phyloP scores from a whole-genome alignment of 345 rosid genomes.

The Turritis glabra region DNA sequence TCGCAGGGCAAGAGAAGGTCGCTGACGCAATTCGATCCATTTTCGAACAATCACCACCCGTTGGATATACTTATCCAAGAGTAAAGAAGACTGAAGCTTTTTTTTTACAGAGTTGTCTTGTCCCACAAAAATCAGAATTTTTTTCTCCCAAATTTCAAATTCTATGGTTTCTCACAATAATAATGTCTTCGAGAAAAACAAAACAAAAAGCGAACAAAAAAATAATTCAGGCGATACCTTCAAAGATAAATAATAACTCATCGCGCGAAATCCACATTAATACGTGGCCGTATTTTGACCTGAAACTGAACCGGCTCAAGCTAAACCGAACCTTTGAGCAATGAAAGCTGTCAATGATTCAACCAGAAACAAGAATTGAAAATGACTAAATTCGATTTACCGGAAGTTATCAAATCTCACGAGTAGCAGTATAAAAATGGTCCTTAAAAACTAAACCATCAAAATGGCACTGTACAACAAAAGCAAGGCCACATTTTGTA shows the following conservation, averaged over 20 bases:
- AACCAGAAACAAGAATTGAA: neutral
- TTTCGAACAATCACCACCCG: slow-evolving; percentile 3
- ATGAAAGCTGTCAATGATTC: slow-evolving; percentile 1
- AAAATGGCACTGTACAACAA: slow-evolving; percentile 28
- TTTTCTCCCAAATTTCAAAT: neutral
- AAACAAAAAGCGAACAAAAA: no score
- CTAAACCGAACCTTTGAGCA: neutral
- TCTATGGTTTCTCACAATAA: neutral
- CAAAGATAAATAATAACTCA: neutral
- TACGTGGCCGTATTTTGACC: slow-evolving; percentile 26
- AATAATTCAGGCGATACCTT: slow-evolving; percentile 6
- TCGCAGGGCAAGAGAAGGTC: slow-evolving; percentile 40
- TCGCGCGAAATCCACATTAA: neutral
- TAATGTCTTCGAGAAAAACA: no score
- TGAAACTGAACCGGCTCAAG: neutral
- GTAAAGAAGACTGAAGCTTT: neutral
- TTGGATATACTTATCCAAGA: slow-evolving; percentile 13
- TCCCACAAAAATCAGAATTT: neutral
- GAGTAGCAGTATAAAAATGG: neutral
- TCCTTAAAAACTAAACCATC: slow-evolving; percentile 13
- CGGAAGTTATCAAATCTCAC: neutral
- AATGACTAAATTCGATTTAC: neutral
- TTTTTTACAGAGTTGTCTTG: neutral
- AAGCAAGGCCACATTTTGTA: slow-evolving; percentile 15
- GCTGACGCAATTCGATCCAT: slow-evolving; percentile 50